phyloP scores from a whole-genome alignment of 139 green algal genomes.

The Chlorella ohadii region DNA sequence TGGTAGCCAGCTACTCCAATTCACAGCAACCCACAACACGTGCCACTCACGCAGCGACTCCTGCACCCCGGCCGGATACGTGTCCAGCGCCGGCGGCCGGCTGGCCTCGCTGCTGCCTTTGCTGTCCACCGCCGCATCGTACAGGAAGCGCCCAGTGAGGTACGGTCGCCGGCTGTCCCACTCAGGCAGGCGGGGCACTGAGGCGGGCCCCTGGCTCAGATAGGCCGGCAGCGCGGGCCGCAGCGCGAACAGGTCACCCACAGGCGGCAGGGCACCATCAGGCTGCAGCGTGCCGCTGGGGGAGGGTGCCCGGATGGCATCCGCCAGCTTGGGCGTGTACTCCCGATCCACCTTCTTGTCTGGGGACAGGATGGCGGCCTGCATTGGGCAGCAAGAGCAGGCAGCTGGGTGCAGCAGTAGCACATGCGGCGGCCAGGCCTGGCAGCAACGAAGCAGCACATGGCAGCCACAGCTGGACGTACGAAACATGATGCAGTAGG shows the following conservation, averaged over 20 bases:
- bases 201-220: neutral
- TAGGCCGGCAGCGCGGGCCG: neutral
- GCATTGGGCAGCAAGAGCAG: too few relatives aligned
- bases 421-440: too few relatives aligned
- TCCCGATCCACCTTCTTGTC: slow-evolving; percentile 26
- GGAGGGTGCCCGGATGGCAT: slow-evolving; percentile 27
- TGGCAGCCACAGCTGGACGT: too few relatives aligned
- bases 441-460: too few relatives aligned
- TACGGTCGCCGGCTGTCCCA: slow-evolving; percentile 36
- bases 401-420: too few relatives aligned
- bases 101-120: neutral
- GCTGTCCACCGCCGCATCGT: neutral
- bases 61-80: neutral
- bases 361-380: neutral
- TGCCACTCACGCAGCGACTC: slow-evolving; percentile 18
- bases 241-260: slow-evolving; percentile 47
- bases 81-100: slow-evolving; percentile 5
- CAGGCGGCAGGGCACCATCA: slow-evolving; percentile 21
- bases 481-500: too few relatives aligned
- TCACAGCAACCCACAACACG: neutral
- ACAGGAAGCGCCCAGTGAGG: slow-evolving; percentile 39
- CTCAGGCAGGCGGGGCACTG: slow-evolving; percentile 11
- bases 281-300: slow-evolving; percentile 7
- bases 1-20: too few relatives aligned
- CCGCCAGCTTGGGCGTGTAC: slow-evolving; percentile 29